These are phyloP conservation scores for Phytophthora gonapodyides DNA, from an alignment of 352 stramenopile species.

Conservation along the genomic window DNA sequence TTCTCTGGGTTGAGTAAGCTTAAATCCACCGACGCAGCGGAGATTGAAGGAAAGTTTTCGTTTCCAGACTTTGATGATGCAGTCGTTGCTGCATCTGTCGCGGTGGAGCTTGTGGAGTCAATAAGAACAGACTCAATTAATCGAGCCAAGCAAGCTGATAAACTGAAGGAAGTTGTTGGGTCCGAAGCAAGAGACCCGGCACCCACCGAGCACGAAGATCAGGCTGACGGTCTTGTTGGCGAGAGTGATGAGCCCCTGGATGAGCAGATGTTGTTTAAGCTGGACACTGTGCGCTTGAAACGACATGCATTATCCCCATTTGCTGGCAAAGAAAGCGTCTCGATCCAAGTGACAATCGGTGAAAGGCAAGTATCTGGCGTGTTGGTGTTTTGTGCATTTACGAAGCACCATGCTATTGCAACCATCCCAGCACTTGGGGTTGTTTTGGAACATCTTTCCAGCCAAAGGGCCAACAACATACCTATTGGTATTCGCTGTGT, in stretches of 20 bases:
- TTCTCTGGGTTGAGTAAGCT: constrained; percentile 22
- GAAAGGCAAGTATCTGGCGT: constrained; percentile 19
- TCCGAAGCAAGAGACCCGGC: background rate
- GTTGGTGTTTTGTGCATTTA: constrained; percentile 46
- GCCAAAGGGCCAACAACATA: constrained; percentile 3
- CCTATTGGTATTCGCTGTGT: constrained; percentile 33
- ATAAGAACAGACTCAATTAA: background rate
- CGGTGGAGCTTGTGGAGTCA: constrained; percentile 37
- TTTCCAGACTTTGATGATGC: constrained; percentile 46
- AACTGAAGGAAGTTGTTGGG: background rate
- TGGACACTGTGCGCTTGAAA: constrained; percentile 43
- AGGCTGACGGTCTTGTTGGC: background rate
- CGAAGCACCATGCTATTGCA: constrained; percentile 43
- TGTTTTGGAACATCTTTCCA: background rate
- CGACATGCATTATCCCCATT: constrained; percentile 29
- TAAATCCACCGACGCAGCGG: constrained; percentile 10
- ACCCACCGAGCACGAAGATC: background rate
- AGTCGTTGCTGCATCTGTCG: constrained; percentile 38
- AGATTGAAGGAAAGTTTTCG: constrained; percentile 44
- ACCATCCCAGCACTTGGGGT: constrained; percentile 22
- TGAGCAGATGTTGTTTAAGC: constrained; percentile 26
- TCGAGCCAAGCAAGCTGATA: background rate
- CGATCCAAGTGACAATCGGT: constrained; percentile 40
- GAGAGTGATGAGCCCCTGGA: background rate
- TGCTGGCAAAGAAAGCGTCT: constrained; percentile 42